Percentiles rank a stretch among this genome's conserved stretches.
Conservation (phyloP, 345 rosid species). For the Durio zibethinus region DNA sequence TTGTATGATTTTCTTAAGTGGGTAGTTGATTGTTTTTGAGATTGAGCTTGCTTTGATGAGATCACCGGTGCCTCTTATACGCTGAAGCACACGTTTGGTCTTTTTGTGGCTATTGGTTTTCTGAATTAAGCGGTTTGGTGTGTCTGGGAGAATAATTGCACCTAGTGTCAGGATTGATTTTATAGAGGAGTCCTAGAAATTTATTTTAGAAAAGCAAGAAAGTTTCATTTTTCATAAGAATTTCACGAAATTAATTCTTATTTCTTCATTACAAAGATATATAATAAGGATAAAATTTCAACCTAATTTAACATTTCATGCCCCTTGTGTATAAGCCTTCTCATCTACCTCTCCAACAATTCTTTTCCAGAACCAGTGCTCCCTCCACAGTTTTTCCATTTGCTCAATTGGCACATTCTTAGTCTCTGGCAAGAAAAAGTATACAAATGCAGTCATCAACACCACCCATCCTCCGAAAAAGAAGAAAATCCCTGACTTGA, state of each 20-base stretch:
- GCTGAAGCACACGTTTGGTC: constrained; percentile 48
- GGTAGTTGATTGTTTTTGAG: constrained; percentile 26
- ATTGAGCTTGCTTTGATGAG: constrained; percentile 43
- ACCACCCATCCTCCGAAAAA: constrained; percentile 49
- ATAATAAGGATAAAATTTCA: too few species aligned
- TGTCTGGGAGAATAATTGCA: constrained; percentile 62
- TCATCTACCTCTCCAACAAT: constrained; percentile 26
- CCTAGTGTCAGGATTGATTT: constrained; percentile 62
- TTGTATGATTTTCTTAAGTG: constrained; percentile 37
- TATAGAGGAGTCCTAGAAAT: too few species aligned
- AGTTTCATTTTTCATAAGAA: too few species aligned
- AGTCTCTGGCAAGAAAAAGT: constrained; percentile 53
- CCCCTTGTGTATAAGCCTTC: constrained; percentile 20
- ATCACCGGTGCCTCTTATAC: constrained; percentile 53
- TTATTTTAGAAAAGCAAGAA: too few species aligned
- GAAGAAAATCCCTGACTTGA: constrained; percentile 57
- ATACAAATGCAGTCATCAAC: constrained; percentile 46
- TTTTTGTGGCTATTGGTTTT: constrained; percentile 27
- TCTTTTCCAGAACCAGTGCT: constrained; percentile 47
- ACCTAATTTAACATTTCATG: too few species aligned
- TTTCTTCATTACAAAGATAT: too few species aligned
- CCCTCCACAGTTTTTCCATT: constrained; percentile 52
- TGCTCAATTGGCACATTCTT: constrained; percentile 50
- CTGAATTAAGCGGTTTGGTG: constrained; percentile 66
- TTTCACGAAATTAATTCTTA: too few species aligned